phyloP scores from a whole-genome alignment of 371 early-diverging fungal species.

The Mortierella sp. region DNA sequence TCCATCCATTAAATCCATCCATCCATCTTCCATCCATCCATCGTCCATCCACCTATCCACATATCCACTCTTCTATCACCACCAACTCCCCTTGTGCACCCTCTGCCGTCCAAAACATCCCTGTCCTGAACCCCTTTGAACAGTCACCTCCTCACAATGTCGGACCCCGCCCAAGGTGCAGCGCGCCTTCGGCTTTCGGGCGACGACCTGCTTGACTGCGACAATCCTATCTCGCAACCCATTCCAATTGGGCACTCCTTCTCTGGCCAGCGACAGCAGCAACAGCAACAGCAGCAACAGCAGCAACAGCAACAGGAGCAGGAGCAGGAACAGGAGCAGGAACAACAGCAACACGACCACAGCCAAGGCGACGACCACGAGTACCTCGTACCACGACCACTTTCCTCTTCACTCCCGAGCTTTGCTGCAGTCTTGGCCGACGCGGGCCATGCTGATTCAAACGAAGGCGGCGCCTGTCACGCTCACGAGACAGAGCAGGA shows the following conservation, averaged over 20 bases:
- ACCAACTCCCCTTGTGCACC: neutral
- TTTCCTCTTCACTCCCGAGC: slow-evolving; percentile 3
- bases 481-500: no score
- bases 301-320: slow-evolving; percentile 8
- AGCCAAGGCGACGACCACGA: no score
- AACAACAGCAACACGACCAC: no score
- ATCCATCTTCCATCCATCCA: neutral
- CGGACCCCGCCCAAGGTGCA: neutral
- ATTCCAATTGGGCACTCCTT: neutral
- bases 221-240: neutral
- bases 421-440: no score
- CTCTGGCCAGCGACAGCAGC: neutral
- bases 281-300: neutral
- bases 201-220: slow-evolving; percentile 6
- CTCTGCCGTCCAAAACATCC: neutral
- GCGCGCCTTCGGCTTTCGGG: neutral
- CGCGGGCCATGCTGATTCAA: no score
- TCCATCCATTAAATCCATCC: neutral
- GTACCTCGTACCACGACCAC: neutral
- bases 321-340: neutral
- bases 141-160: neutral
- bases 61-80: neutral
- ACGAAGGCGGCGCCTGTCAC: no score
- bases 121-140: neutral
- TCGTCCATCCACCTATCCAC: neutral